Conservation (phyloP, 108 stramenopile genomes). For the Cylindrotheca fusiformis region DNA sequence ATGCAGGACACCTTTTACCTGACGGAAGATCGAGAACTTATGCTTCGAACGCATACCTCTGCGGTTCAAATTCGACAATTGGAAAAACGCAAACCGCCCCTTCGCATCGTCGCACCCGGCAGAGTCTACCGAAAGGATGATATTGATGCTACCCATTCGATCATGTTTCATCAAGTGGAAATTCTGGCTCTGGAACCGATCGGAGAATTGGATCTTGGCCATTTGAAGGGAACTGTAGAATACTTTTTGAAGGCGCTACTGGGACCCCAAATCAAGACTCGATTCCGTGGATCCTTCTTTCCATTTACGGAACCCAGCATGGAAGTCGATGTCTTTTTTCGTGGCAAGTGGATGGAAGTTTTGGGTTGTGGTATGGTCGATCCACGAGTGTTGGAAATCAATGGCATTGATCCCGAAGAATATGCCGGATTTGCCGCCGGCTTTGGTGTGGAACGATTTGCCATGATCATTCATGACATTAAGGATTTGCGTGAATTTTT, state of each 20-base stretch:
- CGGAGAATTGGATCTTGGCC: slow-evolving; percentile 50
- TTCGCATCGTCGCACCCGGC: slow-evolving; percentile 89
- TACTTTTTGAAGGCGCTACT: slow-evolving; percentile 62
- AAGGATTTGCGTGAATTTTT: slow-evolving; percentile 95
- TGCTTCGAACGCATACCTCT: slow-evolving; percentile 94
- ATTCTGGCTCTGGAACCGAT: slow-evolving; percentile 47
- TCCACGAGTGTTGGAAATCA: slow-evolving; percentile 76
- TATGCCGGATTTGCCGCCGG: slow-evolving; percentile 93
- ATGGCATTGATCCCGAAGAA: slow-evolving; percentile 59
- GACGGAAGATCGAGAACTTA: slow-evolving; percentile 49
- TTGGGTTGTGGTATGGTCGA: slow-evolving; percentile 95
- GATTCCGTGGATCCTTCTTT: slow-evolving; percentile 88
- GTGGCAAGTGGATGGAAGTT: slow-evolving; percentile 96
- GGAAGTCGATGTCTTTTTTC: slow-evolving; percentile 91
- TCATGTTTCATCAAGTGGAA: slow-evolving; percentile 97
- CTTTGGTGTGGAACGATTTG: slow-evolving; percentile 93
- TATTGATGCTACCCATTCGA: slow-evolving; percentile 94
- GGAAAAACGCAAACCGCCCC: slow-evolving; percentile 43
- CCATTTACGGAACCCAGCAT: slow-evolving; percentile 94
- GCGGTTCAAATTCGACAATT: slow-evolving; percentile 92
- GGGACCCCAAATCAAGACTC: slow-evolving; percentile 70
- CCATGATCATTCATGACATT: slow-evolving; percentile 95
- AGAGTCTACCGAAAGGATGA: slow-evolving; percentile 96
- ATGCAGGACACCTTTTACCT: slow-evolving; percentile 94
- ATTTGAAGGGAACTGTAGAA: slow-evolving; percentile 70